phyloP scores from a whole-genome alignment of 2,329 filamentous ascomycete species.

The Ciborinia camelliae region DNA sequence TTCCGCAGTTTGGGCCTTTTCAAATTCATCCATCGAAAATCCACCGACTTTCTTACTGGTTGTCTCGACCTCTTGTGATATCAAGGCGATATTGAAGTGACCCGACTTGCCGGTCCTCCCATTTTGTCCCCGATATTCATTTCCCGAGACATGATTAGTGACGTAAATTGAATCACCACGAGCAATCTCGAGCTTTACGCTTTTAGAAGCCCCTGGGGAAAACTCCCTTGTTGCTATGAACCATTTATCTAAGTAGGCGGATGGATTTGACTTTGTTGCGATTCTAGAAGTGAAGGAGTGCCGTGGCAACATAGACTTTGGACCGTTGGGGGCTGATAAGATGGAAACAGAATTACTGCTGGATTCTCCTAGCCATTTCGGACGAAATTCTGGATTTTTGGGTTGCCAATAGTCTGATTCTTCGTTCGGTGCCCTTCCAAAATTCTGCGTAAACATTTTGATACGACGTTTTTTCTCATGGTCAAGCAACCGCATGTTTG shows the following conservation, averaged over 20 bases:
- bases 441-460: slow-evolving; percentile 19
- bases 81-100: slow-evolving; percentile 8
- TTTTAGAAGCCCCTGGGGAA: background rate
- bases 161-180: slow-evolving; percentile 28
- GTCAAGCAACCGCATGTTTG: background rate
- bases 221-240: slow-evolving; percentile 10
- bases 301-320: background rate
- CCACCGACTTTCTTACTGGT: slow-evolving; percentile 5
- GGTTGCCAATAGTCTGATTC: slow-evolving; percentile 29
- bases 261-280: background rate
- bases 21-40: background rate
- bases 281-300: background rate
- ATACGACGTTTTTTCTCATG: slow-evolving; percentile 13
- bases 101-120: slow-evolving; percentile 20
- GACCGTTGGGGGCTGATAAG: background rate
- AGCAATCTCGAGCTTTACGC: slow-evolving; percentile 21
- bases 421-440: slow-evolving; percentile 21
- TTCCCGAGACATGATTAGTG: slow-evolving; percentile 27
- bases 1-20: background rate
- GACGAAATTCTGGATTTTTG: slow-evolving; percentile 24
- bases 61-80: background rate
- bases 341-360: slow-evolving; percentile 10
- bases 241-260: background rate
- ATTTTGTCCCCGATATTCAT: slow-evolving; percentile 26
- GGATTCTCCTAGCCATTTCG: background rate